These are phyloP conservation scores for Lodderomyces oxycetoniae DNA, from an alignment of 1,139 yeast species.

Conservation along the genomic window DNA sequence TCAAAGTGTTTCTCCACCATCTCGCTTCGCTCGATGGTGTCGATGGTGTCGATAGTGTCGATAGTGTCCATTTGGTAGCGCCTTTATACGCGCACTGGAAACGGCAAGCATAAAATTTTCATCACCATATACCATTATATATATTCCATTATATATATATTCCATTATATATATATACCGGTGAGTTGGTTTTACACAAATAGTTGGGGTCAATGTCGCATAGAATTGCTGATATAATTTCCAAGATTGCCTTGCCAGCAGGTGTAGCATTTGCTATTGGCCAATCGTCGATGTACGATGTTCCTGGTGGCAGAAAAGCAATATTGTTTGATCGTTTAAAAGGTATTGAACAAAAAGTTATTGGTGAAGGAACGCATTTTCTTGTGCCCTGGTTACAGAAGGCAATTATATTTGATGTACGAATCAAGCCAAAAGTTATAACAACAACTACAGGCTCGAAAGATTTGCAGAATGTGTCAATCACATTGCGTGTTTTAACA, in stretches of 20 bases:
- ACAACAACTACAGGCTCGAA: conserved; percentile 96
- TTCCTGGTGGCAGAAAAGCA: conserved; percentile 93
- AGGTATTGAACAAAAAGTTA: conserved; percentile 82
- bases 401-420: conserved; percentile 84
- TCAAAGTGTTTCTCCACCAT: too few relatives aligned
- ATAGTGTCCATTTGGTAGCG: too few relatives aligned
- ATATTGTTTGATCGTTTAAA: conserved; percentile 87
- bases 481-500: conserved; percentile 89
- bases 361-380: conserved; percentile 97
- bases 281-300: conserved; percentile 82
- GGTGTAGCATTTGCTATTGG: conserved; percentile 64
- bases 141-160: too few relatives aligned
- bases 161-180: too few relatives aligned
- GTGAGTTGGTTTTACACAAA: too few relatives aligned
- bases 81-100: too few relatives aligned
- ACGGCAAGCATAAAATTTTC: too few relatives aligned
- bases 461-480: conserved; percentile 91
- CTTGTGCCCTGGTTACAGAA: conserved; percentile 93
- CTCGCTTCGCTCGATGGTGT: too few relatives aligned
- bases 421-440: conserved; percentile 87
- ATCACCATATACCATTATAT: too few relatives aligned
- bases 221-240: conserved; percentile 35
- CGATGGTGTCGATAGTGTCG: too few relatives aligned
- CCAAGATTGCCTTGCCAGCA: conserved; percentile 61
- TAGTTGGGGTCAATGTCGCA: too few relatives aligned